These are phyloP conservation scores for Exsudoporus frostii DNA, from an alignment of 768 basidiomycete genomes.

Conservation along the genomic window DNA sequence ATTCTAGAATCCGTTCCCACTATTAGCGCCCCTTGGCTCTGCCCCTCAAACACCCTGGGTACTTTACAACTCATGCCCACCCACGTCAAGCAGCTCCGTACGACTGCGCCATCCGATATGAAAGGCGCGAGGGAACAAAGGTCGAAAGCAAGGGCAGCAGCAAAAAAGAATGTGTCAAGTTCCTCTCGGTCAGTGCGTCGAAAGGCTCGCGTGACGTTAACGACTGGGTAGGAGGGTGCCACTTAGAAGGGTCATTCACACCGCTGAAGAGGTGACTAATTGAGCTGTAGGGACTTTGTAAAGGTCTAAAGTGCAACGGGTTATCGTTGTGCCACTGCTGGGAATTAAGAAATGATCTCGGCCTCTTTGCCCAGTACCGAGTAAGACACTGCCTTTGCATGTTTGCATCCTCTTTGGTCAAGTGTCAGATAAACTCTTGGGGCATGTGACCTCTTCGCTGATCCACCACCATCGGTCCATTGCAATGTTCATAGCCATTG, in stretches of 20 bases:
- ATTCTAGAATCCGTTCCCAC: constrained; percentile 51
- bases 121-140: constrained; percentile 62
- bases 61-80: constrained; percentile 53
- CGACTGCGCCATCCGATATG: constrained; percentile 78
- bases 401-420: neutral
- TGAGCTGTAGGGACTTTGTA: neutral
- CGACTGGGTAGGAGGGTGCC: constrained; percentile 5
- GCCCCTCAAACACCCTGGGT: constrained; percentile 20
- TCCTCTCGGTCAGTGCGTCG: constrained; percentile 13
- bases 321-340: neutral
- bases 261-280: neutral
- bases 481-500: constrained; percentile 64
- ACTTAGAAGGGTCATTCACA: neutral
- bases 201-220: constrained; percentile 23
- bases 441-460: neutral
- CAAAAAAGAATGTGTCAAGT: constrained; percentile 33
- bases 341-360: neutral
- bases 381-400: neutral
- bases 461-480: neutral
- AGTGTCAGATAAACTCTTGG: neutral
- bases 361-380: neutral
- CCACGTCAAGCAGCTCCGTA: constrained; percentile 77
- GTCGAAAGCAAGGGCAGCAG: constrained; percentile 44
- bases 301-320: neutral
- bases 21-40: constrained; percentile 65